phyloP scores from a whole-genome alignment of 2,329 filamentous ascomycete species.

The Triangularia verruculosa region DNA sequence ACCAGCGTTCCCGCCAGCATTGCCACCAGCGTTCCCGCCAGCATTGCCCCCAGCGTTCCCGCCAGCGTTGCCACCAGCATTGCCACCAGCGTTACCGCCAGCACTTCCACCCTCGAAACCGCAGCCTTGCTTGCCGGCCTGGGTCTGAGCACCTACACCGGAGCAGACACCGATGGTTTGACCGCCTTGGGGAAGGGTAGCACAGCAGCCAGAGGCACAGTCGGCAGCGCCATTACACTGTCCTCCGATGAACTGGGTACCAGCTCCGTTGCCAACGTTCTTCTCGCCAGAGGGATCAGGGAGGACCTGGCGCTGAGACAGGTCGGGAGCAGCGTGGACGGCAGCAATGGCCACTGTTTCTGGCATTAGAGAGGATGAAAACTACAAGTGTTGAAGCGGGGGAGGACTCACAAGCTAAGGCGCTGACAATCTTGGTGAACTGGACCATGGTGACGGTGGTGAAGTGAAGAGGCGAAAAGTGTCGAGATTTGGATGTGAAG shows the following conservation, averaged over 20 bases:
- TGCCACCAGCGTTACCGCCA: conserved; percentile 1
- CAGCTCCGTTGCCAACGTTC: conserved; percentile 34
- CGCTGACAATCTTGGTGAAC: conserved; percentile 15
- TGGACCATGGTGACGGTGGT: conserved; percentile 27
- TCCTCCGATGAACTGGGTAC: conserved; percentile 36
- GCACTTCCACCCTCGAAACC: conserved; percentile 29
- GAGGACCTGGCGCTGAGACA: conserved; percentile 22
- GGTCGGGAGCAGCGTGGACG: conserved; percentile 24
- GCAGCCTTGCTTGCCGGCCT: conserved; percentile 37
- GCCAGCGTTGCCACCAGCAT: conserved; percentile 4
- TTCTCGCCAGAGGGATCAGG: conserved; percentile 31
- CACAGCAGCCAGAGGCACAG: conserved; percentile 35
- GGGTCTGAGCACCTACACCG: conserved; percentile 32
- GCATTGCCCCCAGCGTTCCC: conserved; percentile 5
- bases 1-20: conserved; percentile 4
- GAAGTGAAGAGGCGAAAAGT: not conserved
- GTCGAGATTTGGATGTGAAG: not conserved
- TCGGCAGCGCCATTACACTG: conserved; percentile 33
- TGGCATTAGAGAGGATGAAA: conserved; percentile 1
- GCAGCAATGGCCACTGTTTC: conserved; percentile 18
- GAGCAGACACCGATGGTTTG: conserved; percentile 35
- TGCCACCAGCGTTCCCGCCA: not conserved
- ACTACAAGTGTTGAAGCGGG: not conserved
- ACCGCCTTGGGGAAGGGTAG: conserved; percentile 22
- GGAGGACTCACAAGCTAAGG: conserved; percentile 16